A percentile compares a stretch with the other conserved stretches of the same genome.
Evolutionary conservation across 169 alveolate species (phyloP).

Genomic region (Plasmodium berghei): DNA sequence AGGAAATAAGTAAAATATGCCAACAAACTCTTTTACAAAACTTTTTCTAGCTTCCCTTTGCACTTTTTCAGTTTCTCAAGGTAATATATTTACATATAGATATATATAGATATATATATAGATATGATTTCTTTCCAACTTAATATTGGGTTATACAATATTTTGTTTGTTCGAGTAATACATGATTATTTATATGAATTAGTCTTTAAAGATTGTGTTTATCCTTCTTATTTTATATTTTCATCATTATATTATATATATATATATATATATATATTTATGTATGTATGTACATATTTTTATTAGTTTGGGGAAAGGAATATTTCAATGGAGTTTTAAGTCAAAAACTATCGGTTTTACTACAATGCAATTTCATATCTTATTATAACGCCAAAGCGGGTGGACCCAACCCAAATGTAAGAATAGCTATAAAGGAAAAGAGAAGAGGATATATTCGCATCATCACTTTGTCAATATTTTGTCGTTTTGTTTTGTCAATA

Average conservation of each 20-base stretch:
- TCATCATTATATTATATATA: background rate
- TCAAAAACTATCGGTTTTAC: slow-evolving; percentile 29
- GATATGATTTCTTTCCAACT: background rate
- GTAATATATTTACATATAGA: slow-evolving; percentile 37
- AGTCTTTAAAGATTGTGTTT: background rate
- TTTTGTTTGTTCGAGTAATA: background rate
- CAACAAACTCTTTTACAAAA: slow-evolving; percentile 25
- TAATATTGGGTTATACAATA: too few species aligned
- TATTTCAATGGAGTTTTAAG: slow-evolving; percentile 19
- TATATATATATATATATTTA: background rate
- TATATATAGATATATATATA: background rate
- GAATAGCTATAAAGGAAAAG: background rate
- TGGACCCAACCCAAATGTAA: slow-evolving; percentile 50
- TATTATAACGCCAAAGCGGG: slow-evolving; percentile 21
- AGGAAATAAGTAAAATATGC: slow-evolving; percentile 52
- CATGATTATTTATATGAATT: background rate
- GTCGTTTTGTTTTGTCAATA: background rate
- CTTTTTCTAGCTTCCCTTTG: slow-evolving; percentile 20
- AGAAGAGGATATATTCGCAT: background rate
- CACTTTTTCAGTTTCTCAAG: slow-evolving; percentile 18
- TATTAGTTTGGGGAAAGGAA: slow-evolving; percentile 24
- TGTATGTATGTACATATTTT: slow-evolving; percentile 5
- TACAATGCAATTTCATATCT: slow-evolving; percentile 41
- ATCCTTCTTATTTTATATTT: background rate
- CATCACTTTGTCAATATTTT: too few species aligned